These are phyloP conservation scores for Salmacisia buchloeana DNA, from an alignment of 1,284 basidiomycete genomes.

Conservation along the genomic window DNA sequence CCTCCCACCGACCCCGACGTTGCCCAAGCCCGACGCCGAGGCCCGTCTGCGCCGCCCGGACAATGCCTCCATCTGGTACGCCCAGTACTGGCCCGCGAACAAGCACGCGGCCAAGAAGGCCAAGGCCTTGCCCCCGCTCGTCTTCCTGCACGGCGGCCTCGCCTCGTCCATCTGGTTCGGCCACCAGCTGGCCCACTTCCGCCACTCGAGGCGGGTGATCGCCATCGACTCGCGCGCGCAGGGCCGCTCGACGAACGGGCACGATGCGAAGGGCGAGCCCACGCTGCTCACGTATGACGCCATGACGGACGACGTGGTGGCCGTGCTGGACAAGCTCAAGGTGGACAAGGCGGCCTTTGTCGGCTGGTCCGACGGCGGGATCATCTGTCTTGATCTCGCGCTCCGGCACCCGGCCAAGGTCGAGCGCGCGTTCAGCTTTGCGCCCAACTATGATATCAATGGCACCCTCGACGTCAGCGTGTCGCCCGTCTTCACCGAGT, in stretches of 20 bases:
- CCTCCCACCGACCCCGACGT: neutral
- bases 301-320: conserved; percentile 16
- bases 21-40: conserved; percentile 3
- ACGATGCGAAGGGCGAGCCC: neutral
- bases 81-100: neutral
- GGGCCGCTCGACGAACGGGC: conserved; percentile 10
- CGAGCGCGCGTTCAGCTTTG: conserved; percentile 5
- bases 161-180: neutral
- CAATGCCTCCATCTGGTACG: conserved; percentile 5
- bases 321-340: conserved; percentile 9
- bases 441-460: conserved; percentile 5
- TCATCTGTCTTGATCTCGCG: neutral
- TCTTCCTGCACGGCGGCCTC: conserved; percentile 6
- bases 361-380: conserved; percentile 14
- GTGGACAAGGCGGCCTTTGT: conserved; percentile 5
- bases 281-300: conserved; percentile 9
- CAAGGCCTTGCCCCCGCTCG: neutral
- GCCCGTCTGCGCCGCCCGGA: neutral
- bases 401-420: neutral
- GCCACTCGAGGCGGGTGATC: neutral
- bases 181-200: conserved; percentile 5
- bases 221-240: conserved; percentile 13
- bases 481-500: conserved; percentile 9
- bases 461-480: neutral
- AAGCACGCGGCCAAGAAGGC: neutral